Evolutionary conservation across 208 protist species (phyloP).

Genomic region (Leishmania lainsoni): DNA sequence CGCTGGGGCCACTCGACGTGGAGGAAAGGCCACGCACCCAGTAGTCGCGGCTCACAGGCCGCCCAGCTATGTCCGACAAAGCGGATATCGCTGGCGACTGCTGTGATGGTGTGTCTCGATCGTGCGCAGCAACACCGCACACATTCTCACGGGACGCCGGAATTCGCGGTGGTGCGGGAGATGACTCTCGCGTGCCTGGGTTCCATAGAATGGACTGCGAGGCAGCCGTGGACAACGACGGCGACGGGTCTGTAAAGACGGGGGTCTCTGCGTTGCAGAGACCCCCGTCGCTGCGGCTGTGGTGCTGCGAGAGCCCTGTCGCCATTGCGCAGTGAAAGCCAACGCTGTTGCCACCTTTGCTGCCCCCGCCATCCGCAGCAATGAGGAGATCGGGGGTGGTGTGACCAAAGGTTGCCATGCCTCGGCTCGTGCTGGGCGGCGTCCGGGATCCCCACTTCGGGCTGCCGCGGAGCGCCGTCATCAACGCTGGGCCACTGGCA

Average conservation of each 20-base stretch:
- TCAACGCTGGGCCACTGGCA: background rate
- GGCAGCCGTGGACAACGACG: no score
- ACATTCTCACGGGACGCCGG: background rate
- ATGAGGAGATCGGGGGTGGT: background rate
- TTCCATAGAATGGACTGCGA: no score
- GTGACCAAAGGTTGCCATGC: background rate
- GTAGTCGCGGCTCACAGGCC: background rate
- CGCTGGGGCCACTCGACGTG: background rate
- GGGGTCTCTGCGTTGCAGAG: background rate
- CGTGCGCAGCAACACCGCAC: background rate
- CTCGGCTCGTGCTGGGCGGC: background rate
- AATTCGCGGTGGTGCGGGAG: no score
- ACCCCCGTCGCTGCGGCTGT: background rate
- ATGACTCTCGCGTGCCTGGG: background rate
- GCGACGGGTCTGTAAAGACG: background rate
- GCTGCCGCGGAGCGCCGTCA: background rate
- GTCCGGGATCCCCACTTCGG: background rate
- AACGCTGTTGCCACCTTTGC: background rate
- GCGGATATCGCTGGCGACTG: background rate
- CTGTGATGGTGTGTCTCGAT: background rate
- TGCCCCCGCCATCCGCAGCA: background rate
- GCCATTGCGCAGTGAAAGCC: background rate
- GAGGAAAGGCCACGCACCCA: background rate
- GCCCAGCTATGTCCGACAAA: background rate
- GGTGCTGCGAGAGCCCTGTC: background rate